These are phyloP conservation scores for Urostyla sp. DNA, from an alignment of 73 alveolate species.

Conservation along the genomic window DNA sequence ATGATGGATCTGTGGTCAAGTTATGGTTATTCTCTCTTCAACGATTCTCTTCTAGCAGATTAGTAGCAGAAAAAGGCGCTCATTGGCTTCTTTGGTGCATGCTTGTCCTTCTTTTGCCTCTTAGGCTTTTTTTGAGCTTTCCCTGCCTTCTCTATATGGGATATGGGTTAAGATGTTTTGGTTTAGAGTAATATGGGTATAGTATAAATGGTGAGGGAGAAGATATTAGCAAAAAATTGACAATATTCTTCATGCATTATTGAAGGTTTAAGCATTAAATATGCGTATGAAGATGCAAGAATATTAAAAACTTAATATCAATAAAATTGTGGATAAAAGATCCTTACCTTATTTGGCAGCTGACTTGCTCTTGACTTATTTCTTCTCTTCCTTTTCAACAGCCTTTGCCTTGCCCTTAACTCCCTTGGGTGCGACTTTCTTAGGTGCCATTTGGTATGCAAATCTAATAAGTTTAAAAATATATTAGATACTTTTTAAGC, in stretches of 20 bases:
- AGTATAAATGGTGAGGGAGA: background rate
- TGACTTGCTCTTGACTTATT: background rate
- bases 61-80: constrained; percentile 78
- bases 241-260: background rate
- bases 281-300: background rate
- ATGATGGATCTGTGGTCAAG: constrained; percentile 60
- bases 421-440: constrained; percentile 1
- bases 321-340: background rate
- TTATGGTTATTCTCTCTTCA: constrained; percentile 71
- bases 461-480: constrained; percentile 17
- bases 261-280: background rate
- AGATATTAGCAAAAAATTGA: background rate
- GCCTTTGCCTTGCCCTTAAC: constrained; percentile 41
- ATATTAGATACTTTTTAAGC: constrained; percentile 30
- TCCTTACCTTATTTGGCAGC: constrained; percentile 32
- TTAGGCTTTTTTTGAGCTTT: constrained; percentile 46
- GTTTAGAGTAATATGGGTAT: background rate
- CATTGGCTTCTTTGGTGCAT: constrained; percentile 87
- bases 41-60: constrained; percentile 68
- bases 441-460: constrained; percentile 33
- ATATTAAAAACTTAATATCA: too few species aligned
- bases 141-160: background rate
- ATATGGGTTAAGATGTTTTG: background rate
- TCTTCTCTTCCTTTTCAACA: constrained; percentile 33
- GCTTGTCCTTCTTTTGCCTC: constrained; percentile 72